A percentile compares a stretch with the other conserved stretches of the same genome.
Conservation (phyloP, 768 basidiomycete species). For the Tulasnella sp. region DNA sequence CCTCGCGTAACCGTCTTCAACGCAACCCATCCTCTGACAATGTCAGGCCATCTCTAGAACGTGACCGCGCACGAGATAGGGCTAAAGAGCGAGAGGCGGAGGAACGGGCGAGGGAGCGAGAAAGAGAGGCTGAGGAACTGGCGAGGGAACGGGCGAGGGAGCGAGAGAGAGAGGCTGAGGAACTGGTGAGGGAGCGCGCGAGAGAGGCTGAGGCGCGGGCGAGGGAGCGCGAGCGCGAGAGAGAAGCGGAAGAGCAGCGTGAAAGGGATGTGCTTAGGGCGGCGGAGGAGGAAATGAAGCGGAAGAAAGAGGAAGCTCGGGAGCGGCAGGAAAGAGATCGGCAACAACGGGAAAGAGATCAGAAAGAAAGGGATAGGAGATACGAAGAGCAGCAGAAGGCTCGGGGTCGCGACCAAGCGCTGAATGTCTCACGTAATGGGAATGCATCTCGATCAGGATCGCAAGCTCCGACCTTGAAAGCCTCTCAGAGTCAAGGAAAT, state of each 20-base stretch:
- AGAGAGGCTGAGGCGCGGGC: neutral
- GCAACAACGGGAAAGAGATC: neutral
- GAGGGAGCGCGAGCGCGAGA: neutral
- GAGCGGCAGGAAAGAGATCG: neutral
- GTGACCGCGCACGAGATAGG: neutral
- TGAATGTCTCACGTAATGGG: constrained; percentile 1
- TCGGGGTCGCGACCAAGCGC: neutral
- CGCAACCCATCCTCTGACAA: constrained; percentile 1
- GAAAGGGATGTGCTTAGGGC: neutral
- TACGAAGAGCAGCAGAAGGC: neutral
- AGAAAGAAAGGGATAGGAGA: neutral
- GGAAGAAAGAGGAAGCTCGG: neutral
- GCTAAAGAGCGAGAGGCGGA: neutral
- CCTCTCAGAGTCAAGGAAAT: neutral
- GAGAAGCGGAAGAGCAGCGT: neutral
- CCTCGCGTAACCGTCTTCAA: neutral
- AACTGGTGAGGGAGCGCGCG: neutral
- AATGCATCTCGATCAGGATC: neutral
- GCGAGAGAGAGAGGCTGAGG: neutral
- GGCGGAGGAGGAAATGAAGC: neutral
- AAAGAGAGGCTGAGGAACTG: neutral
- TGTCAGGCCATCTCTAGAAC: neutral
- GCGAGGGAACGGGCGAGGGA: neutral
- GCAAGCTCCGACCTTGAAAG: neutral
- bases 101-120: neutral